Evolutionary conservation across 108 stramenopile genomes (phyloP), one percentile per base, ranked within the genome.

Genomic region (Pseudonitzschia delicatissima): DNA sequence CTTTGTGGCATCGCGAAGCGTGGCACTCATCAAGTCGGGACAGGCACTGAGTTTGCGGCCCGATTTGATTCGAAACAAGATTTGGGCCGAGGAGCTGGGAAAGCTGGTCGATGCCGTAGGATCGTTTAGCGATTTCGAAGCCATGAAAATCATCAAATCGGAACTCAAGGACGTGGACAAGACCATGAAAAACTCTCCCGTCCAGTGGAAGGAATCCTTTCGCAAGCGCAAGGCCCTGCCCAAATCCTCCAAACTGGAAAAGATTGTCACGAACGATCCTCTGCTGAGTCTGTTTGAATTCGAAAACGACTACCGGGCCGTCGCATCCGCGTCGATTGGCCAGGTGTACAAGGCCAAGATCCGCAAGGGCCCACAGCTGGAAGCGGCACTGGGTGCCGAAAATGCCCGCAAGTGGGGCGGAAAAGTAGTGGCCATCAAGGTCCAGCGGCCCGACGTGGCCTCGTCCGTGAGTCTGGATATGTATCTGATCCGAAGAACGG

Each of bases 251-350:
- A 69, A 65, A 34, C 42, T 85, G 17, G 71, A 78, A 45, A 82
- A 77, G 69, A 57, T 91, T 32, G 77, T 81, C 2, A 80, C 84
- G 42, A 76, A 60, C 40, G 90, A 91, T 76, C 83, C 87, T 27
- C 47, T 91, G 20, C 57, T 91, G 48, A 75, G 73, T 57, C 63
- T 91, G 36, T 91, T 91, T 76, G 90, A 92, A 48, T 92, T 88
- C 68, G 76, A 88, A 67, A 88, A 92, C 62, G 81, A 80, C 39
- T 74, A 64, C 58, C 71, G 60, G 23, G 88, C 91, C 58, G 83
- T 96, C 3, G 96, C 96, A 17, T 78, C 83, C 20, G 96, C 96
- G 7, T 90, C 87, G 13, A 90, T 96, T 39, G 96, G 96, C 15
- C 93, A 95, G 72, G 95, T 94, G 6, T 93, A 93, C 78, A 80